A percentile compares a stretch with the other conserved stretches of the same genome.
Evolutionary conservation across 2,329 filamentous ascomycete genomes (phyloP).

Genomic region (Sporothrix brasiliensis): DNA sequence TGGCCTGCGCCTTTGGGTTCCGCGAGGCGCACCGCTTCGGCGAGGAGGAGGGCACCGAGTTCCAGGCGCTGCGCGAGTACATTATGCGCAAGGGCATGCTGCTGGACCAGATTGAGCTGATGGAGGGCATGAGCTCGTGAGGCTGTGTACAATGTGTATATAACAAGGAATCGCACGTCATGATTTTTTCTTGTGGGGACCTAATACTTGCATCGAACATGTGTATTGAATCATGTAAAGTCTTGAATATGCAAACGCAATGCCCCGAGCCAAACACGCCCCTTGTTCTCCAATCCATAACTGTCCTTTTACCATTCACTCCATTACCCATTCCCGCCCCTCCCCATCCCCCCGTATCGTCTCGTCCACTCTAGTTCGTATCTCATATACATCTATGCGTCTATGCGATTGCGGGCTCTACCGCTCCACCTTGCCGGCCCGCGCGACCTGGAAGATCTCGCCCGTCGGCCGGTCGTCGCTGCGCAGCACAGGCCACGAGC

Average conservation of each 20-base stretch:
- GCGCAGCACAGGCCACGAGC: conserved; percentile 82
- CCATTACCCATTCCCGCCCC: too few relatives aligned
- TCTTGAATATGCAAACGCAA: conserved; percentile 16
- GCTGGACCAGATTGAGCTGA: conserved; percentile 82
- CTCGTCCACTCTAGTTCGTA: too few relatives aligned
- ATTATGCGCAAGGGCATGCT: conserved; percentile 84
- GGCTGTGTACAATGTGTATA: neutral
- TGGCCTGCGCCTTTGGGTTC: conserved; percentile 91
- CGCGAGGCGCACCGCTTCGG: conserved; percentile 76
- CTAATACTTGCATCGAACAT: neutral
- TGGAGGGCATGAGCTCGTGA: conserved; percentile 76
- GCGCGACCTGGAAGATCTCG: conserved; percentile 87
- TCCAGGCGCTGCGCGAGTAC: conserved; percentile 83
- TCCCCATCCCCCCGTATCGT: too few relatives aligned
- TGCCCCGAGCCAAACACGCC: neutral
- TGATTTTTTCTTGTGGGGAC: neutral
- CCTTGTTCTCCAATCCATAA: conserved; percentile 3
- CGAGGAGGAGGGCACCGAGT: conserved; percentile 88
- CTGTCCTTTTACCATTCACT: neutral
- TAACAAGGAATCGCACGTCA: neutral
- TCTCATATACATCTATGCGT: too few relatives aligned
- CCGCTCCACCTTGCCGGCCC: conserved; percentile 60
- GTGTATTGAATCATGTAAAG: neutral
- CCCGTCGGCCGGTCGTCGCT: conserved; percentile 69
- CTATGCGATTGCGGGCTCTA: neutral